Evolutionary conservation across 2,329 filamentous ascomycete species (phyloP).

Genomic region (Acarospora socialis): DNA sequence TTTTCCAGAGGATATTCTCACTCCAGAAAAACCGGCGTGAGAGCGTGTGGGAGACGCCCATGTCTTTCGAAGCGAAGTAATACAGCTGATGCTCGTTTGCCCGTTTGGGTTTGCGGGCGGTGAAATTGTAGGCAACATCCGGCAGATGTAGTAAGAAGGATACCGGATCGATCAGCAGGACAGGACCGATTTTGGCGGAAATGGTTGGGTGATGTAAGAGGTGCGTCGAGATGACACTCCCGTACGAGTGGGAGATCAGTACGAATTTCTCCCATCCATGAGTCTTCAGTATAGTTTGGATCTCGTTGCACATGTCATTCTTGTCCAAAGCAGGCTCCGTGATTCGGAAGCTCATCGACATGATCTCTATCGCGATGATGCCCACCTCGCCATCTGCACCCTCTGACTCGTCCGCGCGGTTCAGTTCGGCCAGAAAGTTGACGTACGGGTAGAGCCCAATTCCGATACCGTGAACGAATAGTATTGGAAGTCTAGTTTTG

Average conservation of each 20-base stretch:
- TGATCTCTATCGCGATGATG: conserved; percentile 50
- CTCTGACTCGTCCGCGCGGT: conserved; percentile 20
- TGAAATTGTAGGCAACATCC: conserved; percentile 60
- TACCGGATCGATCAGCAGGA: conserved; percentile 48
- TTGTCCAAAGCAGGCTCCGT: conserved; percentile 38
- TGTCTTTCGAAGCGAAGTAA: conserved; percentile 56
- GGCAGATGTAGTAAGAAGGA: conserved; percentile 54
- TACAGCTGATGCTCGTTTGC: conserved; percentile 59
- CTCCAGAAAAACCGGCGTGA: conserved; percentile 57
- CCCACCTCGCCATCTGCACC: conserved; percentile 37
- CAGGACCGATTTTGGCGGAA: conserved; percentile 32
- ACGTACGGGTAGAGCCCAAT: conserved; percentile 52
- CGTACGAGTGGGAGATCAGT: conserved; percentile 50
- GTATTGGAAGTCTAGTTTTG: conserved; percentile 40
- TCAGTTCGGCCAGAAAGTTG: conserved; percentile 41
- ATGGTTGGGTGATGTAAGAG: conserved; percentile 39
- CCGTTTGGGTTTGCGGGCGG: conserved; percentile 33
- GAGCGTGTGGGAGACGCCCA: conserved; percentile 50
- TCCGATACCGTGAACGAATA: conserved; percentile 60
- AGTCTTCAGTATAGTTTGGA: conserved; percentile 41
- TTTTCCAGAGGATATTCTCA: conserved; percentile 56
- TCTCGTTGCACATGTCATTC: conserved; percentile 40
- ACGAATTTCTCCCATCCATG: conserved; percentile 47
- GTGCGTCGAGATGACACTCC: conserved; percentile 48
- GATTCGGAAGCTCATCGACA: conserved; percentile 50